A percentile compares a stretch with the other conserved stretches of the same genome.
Evolutionary conservation across 169 alveolate species (phyloP).

Genomic region (Cryptosporidium xiaoi): DNA sequence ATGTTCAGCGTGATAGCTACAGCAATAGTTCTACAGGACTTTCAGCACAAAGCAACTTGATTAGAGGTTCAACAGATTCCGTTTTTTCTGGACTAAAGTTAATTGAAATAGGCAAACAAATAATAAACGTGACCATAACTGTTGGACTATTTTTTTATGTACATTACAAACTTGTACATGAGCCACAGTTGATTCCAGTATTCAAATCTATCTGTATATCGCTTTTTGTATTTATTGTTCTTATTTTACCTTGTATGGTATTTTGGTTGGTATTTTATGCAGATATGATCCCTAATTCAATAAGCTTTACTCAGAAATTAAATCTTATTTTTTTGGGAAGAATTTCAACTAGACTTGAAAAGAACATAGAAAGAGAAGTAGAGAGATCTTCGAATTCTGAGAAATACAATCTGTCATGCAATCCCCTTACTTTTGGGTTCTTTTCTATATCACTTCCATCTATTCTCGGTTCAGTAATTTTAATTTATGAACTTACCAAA

Average conservation of each 20-base stretch:
- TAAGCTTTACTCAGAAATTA: not conserved
- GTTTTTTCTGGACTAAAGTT: not conserved
- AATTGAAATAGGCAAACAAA: not conserved
- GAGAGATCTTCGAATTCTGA: slow-evolving; percentile 1
- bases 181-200: slow-evolving; percentile 38
- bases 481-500: slow-evolving; percentile 22
- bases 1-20: no score
- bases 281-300: slow-evolving; percentile 49
- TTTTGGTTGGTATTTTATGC: slow-evolving; percentile 63
- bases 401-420: slow-evolving; percentile 4
- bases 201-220: slow-evolving; percentile 25
- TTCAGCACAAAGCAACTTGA: no score
- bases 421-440: slow-evolving; percentile 41
- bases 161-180: slow-evolving; percentile 5
- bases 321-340: slow-evolving; percentile 54
- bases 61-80: no score
- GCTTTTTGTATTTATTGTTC: slow-evolving; percentile 6
- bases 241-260: slow-evolving; percentile 43
- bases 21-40: no score
- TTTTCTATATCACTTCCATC: slow-evolving; percentile 35
- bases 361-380: not conserved
- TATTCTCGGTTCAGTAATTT: slow-evolving; percentile 17
- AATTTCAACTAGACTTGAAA: slow-evolving; percentile 13
- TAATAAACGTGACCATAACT: not conserved
- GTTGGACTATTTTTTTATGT: slow-evolving; percentile 23